A percentile compares a stretch with the other conserved stretches of the same genome.
Conservation (phyloP, 2,329 filamentous ascomycete genomes). For the Diaporthe velutina region DNA sequence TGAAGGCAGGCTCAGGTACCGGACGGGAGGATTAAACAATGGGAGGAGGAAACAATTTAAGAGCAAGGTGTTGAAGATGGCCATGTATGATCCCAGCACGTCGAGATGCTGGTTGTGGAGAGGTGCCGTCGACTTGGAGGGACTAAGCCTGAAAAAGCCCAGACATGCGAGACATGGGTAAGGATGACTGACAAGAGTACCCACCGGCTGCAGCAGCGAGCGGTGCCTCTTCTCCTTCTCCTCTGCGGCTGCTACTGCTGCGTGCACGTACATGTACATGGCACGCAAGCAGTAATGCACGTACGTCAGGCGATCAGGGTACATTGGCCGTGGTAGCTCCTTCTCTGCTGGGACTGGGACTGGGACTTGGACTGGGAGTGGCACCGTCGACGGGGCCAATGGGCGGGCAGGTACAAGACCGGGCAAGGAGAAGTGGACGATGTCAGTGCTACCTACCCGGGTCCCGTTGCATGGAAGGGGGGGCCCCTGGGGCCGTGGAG, state of each 20-base stretch:
- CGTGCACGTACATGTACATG: background rate
- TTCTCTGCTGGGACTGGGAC: background rate
- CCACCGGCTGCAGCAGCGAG: constrained; percentile 2
- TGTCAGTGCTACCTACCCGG: constrained; percentile 35
- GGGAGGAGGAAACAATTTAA: constrained; percentile 48
- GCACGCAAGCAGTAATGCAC: background rate
- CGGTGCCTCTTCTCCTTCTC: background rate
- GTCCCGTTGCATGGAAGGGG: constrained; percentile 28
- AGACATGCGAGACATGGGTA: constrained; percentile 53
- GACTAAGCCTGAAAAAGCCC: constrained; percentile 55
- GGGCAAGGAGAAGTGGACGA: constrained; percentile 21
- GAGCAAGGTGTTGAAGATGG: constrained; percentile 36
- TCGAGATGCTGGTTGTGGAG: constrained; percentile 48
- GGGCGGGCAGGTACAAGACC: constrained; percentile 11
- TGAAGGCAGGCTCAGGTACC: constrained; percentile 37
- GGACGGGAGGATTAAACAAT: constrained; percentile 42
- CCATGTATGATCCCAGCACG: constrained; percentile 46
- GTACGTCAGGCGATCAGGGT: constrained; percentile 1
- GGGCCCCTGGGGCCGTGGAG: background rate
- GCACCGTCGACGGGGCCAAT: constrained; percentile 7
- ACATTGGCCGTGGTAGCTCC: constrained; percentile 12
- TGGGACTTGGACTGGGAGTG: background rate
- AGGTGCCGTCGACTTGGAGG: constrained; percentile 51
- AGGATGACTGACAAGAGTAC: constrained; percentile 47
- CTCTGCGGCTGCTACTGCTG: background rate